Evolutionary conservation across 805 yeast species (phyloP).

Genomic region (Pichia sporocuriosa): DNA sequence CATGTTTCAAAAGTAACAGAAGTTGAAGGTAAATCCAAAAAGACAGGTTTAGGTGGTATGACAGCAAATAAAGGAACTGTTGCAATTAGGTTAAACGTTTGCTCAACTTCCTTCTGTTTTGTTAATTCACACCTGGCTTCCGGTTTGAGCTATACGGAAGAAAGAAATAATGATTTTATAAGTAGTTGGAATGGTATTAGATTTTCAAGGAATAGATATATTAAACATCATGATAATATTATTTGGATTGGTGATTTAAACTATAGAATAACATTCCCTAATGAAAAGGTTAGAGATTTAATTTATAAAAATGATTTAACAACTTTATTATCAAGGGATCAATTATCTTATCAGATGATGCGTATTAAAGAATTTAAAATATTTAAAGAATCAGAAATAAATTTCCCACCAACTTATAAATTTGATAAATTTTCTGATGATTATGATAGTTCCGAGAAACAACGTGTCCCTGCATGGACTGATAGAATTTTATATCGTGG

Average conservation of each 20-base stretch:
- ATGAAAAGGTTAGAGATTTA: conserved; percentile 63
- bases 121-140: conserved; percentile 93
- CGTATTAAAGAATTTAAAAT: conserved; percentile 65
- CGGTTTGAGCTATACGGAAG: conserved; percentile 73
- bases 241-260: conserved; percentile 96
- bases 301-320: conserved; percentile 40
- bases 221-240: conserved; percentile 77
- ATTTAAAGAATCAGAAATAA: conserved; percentile 69
- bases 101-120: conserved; percentile 73
- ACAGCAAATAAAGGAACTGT: conserved; percentile 97
- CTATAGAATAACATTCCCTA: conserved; percentile 65
- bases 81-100: conserved; percentile 81
- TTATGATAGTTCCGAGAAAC: conserved; percentile 89
- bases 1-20: conserved; percentile 51
- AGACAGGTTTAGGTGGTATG: conserved; percentile 95
- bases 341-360: conserved; percentile 67
- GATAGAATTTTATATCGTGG: conserved; percentile 77
- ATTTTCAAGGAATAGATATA: conserved; percentile 69
- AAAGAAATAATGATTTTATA: conserved; percentile 78
- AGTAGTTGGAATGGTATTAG: conserved; percentile 69
- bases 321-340: conserved; percentile 64
- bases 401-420: conserved; percentile 86
- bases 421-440: conserved; percentile 75
- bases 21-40: conserved; percentile 91
- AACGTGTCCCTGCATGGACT: conserved; percentile 94